Conservation (phyloP, 2,329 filamentous ascomycete species). For the Diplodia corticola region DNA sequence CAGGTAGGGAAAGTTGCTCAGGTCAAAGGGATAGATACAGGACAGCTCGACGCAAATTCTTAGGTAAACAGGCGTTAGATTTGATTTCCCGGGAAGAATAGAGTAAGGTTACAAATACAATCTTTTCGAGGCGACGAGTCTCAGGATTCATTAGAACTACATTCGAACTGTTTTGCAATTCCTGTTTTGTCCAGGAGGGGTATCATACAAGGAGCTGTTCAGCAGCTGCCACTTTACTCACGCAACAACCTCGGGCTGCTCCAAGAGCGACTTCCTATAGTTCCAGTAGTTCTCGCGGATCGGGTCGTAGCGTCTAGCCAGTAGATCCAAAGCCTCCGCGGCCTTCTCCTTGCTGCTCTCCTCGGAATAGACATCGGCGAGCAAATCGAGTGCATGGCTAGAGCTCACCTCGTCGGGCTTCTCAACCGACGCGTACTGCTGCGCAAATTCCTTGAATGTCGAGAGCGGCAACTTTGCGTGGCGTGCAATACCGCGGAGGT, state of each 20-base stretch:
- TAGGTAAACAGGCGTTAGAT: not conserved
- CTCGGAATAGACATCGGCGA: conserved; percentile 66
- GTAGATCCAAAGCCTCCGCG: conserved; percentile 66
- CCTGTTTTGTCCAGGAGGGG: not conserved
- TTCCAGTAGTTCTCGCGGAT: conserved; percentile 92
- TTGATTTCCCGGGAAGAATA: not conserved
- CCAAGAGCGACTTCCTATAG: conserved; percentile 61
- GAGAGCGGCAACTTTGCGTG: conserved; percentile 59
- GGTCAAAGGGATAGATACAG: not conserved
- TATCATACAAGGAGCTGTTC: conserved; percentile 13
- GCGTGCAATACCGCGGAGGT: conserved; percentile 72
- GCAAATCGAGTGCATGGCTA: conserved; percentile 66
- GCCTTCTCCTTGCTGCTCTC: conserved; percentile 62
- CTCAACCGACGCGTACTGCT: conserved; percentile 54
- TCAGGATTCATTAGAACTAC: not conserved
- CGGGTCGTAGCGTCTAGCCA: conserved; percentile 86
- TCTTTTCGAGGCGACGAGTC: not conserved
- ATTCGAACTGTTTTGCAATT: not conserved
- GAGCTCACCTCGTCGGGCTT: conserved; percentile 56
- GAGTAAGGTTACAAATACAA: not conserved
- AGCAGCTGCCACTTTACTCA: not conserved
- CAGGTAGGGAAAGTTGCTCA: not conserved
- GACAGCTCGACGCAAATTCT: not conserved
- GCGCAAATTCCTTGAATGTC: conserved; percentile 55
- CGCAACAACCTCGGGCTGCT: conserved; percentile 13